phyloP scores from a whole-genome alignment of 2,329 filamentous ascomycete species.

The Bipolaris zeicola region DNA sequence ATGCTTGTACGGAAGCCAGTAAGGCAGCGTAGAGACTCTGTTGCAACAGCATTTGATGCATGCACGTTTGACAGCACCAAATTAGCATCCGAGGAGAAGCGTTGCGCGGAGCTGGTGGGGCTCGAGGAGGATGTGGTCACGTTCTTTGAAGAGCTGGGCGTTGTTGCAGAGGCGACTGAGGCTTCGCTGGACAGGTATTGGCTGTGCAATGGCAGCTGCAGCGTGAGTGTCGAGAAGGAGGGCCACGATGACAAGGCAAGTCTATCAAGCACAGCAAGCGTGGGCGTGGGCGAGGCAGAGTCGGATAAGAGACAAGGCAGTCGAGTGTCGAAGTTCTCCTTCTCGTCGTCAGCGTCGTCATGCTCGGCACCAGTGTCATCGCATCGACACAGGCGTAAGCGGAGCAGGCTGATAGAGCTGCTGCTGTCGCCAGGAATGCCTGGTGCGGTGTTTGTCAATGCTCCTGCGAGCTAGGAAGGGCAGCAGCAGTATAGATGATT shows the following conservation, averaged over 20 bases:
- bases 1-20: slow-evolving; percentile 39
- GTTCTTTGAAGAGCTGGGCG: slow-evolving; percentile 50
- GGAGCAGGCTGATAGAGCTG: slow-evolving; percentile 26
- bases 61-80: slow-evolving; percentile 36
- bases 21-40: slow-evolving; percentile 47
- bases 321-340: slow-evolving; percentile 25
- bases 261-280: slow-evolving; percentile 2
- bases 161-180: slow-evolving; percentile 38
- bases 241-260: neutral
- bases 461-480: slow-evolving; percentile 15
- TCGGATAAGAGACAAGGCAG: slow-evolving; percentile 8
- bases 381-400: slow-evolving; percentile 25
- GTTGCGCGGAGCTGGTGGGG: slow-evolving; percentile 31
- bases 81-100: slow-evolving; percentile 21
- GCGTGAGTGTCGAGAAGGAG: neutral
- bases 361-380: slow-evolving; percentile 19
- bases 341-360: slow-evolving; percentile 32
- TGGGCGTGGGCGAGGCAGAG: neutral
- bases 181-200: slow-evolving; percentile 42
- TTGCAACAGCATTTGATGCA: slow-evolving; percentile 49
- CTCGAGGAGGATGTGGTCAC: slow-evolving; percentile 45
- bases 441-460: slow-evolving; percentile 23
- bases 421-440: slow-evolving; percentile 30
- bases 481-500: slow-evolving; percentile 1
- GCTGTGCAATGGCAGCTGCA: slow-evolving; percentile 18